These are phyloP conservation scores for Pholiota microspora DNA, from an alignment of 768 basidiomycete genomes.

Conservation along the genomic window DNA sequence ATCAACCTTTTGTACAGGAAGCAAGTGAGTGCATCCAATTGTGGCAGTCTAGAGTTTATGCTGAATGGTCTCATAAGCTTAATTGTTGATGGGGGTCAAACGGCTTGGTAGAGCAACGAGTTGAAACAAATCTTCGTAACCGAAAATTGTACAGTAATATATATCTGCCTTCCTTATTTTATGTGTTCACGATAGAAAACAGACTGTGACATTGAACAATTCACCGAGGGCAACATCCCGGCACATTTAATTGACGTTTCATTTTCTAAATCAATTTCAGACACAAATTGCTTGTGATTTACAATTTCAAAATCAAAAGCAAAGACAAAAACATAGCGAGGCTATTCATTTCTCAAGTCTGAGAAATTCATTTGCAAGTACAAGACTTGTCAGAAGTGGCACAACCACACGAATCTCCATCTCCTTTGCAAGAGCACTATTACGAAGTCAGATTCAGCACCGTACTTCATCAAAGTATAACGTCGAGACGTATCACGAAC, in stretches of 20 bases:
- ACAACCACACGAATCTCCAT: constrained; percentile 30
- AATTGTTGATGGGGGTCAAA: constrained; percentile 24
- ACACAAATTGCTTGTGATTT: no score
- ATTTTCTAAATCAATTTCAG: no score
- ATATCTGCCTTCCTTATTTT: neutral
- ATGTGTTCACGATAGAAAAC: no score
- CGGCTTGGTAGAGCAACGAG: constrained; percentile 19
- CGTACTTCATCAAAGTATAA: neutral
- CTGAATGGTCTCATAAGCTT: constrained; percentile 10
- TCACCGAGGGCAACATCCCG: no score
- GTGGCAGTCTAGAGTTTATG: no score
- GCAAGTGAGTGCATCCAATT: constrained; percentile 43
- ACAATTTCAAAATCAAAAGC: no score
- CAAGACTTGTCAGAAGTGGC: constrained; percentile 29
- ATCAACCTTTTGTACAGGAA: constrained; percentile 72
- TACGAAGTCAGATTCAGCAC: neutral
- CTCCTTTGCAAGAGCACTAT: constrained; percentile 32
- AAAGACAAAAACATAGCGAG: no score
- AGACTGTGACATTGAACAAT: no score
- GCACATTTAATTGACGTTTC: no score
- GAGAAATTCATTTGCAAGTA: constrained; percentile 24
- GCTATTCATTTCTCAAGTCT: neutral
- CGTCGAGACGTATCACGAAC: constrained; percentile 15
- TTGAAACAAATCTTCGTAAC: neutral
- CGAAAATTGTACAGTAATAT: neutral